These are phyloP conservation scores for Monosporozyma yasuniensis DNA, from an alignment of 805 yeast genomes.

Conservation along the genomic window DNA sequence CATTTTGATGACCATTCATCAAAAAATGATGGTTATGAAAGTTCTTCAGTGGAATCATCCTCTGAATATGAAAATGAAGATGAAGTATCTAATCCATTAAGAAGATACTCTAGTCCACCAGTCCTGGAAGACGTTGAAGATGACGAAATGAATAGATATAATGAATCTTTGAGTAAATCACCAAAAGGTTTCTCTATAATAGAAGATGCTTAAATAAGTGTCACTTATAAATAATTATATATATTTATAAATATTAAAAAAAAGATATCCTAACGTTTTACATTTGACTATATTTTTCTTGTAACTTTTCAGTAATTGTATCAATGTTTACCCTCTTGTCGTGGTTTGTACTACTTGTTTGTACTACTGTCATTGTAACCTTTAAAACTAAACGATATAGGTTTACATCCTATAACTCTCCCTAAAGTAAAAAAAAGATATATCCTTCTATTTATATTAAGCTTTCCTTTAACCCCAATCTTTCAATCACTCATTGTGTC, in stretches of 20 bases:
- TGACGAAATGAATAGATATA: constrained; percentile 25
- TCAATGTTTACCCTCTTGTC: no score
- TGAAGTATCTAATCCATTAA: not conserved
- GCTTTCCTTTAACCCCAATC: no score
- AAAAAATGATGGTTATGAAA: not conserved
- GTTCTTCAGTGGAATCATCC: not conserved
- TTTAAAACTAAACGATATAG: no score
- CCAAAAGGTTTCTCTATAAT: constrained; percentile 23
- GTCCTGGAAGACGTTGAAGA: constrained; percentile 30
- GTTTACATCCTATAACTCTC: no score
- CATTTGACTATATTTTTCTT: no score
- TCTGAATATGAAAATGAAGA: not conserved
- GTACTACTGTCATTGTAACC: no score
- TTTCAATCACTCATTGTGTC: no score
- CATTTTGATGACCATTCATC: no score
- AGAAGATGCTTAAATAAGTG: constrained; percentile 14
- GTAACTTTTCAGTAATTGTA: no score
- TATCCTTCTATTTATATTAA: no score
- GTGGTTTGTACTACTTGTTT: no score
- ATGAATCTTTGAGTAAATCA: constrained; percentile 14
- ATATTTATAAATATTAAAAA: not conserved
- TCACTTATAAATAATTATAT: not conserved
- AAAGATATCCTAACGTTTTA: not conserved
- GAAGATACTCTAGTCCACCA: constrained; percentile 13
- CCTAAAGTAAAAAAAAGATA: no score